Conservation (phyloP, 2,329 filamentous ascomycete species). For the Colletotrichum chlorophyti region DNA sequence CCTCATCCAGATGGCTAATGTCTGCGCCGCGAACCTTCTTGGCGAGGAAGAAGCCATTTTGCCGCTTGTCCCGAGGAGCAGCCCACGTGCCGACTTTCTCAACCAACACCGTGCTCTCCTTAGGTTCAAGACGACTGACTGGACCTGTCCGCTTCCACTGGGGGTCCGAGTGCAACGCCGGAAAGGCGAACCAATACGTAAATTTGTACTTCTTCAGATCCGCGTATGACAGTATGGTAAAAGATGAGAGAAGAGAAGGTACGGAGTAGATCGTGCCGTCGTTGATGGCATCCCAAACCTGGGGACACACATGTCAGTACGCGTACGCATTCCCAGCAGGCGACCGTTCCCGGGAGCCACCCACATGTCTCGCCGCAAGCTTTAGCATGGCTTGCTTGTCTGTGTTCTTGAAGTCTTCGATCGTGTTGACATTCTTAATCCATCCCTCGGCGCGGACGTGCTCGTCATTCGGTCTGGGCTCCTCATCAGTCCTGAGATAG, state of each 20-base stretch:
- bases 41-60: constrained; percentile 95
- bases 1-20: constrained; percentile 28
- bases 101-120: constrained; percentile 80
- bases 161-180: constrained; percentile 88
- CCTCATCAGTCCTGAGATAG: constrained; percentile 35
- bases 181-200: constrained; percentile 98
- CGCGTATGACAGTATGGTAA: constrained; percentile 88
- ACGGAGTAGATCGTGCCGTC: constrained; percentile 97
- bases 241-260: constrained; percentile 88
- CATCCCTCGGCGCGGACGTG: constrained; percentile 87
- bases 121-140: constrained; percentile 61
- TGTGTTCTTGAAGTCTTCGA: constrained; percentile 87
- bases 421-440: constrained; percentile 95
- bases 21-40: constrained; percentile 66
- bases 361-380: constrained; percentile 78
- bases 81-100: constrained; percentile 88
- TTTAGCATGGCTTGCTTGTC: constrained; percentile 82
- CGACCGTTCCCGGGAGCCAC: constrained; percentile 27
- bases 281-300: constrained; percentile 98
- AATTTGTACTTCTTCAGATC: constrained; percentile 98
- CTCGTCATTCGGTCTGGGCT: constrained; percentile 67
- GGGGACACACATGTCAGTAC: constrained; percentile 11
- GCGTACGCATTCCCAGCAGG: background rate
- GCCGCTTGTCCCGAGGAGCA: constrained; percentile 77
- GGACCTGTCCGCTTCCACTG: constrained; percentile 73